Conservation (phyloP, 208 protist genomes). For the Leptomonas pyrrhocoris region DNA sequence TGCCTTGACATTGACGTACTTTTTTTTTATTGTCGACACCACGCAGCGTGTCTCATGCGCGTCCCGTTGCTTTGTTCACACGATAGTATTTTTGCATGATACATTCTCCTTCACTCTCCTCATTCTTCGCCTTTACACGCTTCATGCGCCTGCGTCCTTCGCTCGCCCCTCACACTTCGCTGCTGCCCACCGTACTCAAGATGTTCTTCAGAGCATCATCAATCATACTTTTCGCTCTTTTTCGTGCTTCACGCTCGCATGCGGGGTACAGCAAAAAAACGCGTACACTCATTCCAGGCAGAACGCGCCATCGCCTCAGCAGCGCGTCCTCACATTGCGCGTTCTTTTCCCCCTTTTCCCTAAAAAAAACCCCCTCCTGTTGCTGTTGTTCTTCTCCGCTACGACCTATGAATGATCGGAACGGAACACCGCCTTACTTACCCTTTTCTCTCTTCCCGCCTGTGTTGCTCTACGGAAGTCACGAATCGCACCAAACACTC, state of each 20-base stretch:
- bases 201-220: not conserved
- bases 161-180: too few relatives aligned
- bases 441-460: not conserved
- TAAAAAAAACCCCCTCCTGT: conserved; percentile 11
- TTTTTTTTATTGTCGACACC: too few relatives aligned
- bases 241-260: not conserved
- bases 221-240: not conserved
- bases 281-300: not conserved
- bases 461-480: not conserved
- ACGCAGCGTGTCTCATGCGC: too few relatives aligned
- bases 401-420: conserved; percentile 1
- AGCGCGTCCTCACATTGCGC: not conserved
- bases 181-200: not conserved
- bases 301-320: not conserved
- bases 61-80: too few relatives aligned
- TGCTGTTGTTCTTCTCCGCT: conserved; percentile 2
- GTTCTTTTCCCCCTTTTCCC: not conserved
- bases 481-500: too few relatives aligned
- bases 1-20: too few relatives aligned
- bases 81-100: too few relatives aligned
- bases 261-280: not conserved
- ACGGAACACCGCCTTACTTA: not conserved
- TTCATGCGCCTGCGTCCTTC: too few relatives aligned
- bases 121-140: too few relatives aligned
- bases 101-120: too few relatives aligned